Evolutionary conservation across 148 eudicot species (phyloP), one percentile per base, ranked within the genome.

Genomic region (Fagopyrum esculentum): DNA sequence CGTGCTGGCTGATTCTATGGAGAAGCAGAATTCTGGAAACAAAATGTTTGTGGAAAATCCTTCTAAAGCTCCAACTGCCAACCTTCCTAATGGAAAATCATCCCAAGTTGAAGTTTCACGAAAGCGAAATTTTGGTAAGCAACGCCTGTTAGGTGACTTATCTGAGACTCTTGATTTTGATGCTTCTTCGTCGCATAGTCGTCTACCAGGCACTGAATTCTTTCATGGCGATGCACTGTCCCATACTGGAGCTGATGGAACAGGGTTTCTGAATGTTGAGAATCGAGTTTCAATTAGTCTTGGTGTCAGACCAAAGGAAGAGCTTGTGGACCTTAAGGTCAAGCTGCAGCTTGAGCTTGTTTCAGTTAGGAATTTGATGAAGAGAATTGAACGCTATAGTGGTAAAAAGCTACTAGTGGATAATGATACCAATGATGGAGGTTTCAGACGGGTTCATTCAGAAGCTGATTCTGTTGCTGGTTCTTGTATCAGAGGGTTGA

Each of bases 271-370:
- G 48, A 77, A 82, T 74, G 85, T 59, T 73, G 90, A 81, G 78
- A 85, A 80, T 77, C 84, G 82, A 45, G 87, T 87, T 73, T 81
- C 84, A 35, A 86, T 95, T 51, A 85, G 79, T 81, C 85, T 95
- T 76, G 78, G 82, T 7, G 82, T 75, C 49, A 89, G 80, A 79
- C 82, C 97, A 12, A 95, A 90, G 89, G 81, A 86, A 74, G 97
- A 95, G 80, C 84, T 80, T 82, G 76, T 77, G 73, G 93, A 92
- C 68, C 73, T 89, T 22, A 76, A 86, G 85, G 86, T 86, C 77
- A 89, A 83, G 88, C 88, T 95, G 50, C 86, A 90, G 82, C 78
- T 78, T 43, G 99, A 95, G 85, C 90, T 91, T 52, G 82, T 78
- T 78, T 78, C 86, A 69, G 89, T 95, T 1, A 81, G 96, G 83